Evolutionary conservation across 768 basidiomycete genomes (phyloP).

Genomic region (Paxillus involutus): DNA sequence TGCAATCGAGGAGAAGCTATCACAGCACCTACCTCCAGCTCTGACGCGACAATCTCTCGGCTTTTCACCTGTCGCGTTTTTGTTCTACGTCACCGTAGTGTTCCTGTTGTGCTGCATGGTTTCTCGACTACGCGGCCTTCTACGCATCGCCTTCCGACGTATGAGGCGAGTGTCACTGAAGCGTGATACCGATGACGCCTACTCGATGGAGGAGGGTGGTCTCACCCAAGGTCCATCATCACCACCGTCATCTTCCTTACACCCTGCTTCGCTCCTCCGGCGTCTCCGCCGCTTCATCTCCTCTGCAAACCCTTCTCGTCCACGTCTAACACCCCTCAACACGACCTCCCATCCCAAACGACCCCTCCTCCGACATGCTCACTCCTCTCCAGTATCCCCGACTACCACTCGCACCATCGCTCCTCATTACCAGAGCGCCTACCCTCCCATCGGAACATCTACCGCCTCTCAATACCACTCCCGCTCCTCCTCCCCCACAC

Average conservation of each 20-base stretch:
- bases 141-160: constrained; percentile 44
- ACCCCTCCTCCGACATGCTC: constrained; percentile 19
- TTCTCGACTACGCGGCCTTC: constrained; percentile 58
- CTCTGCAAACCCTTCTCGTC: constrained; percentile 18
- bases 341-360: constrained; percentile 2
- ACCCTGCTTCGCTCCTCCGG: constrained; percentile 26
- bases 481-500: constrained; percentile 30
- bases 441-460: constrained; percentile 22
- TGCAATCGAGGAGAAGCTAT: constrained; percentile 60
- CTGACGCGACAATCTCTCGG: constrained; percentile 66
- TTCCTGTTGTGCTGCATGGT: constrained; percentile 42
- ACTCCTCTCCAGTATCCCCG: constrained; percentile 19
- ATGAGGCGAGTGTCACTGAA: constrained; percentile 45
- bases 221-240: constrained; percentile 9
- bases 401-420: constrained; percentile 11
- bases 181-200: constrained; percentile 22
- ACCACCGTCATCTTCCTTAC: constrained; percentile 15
- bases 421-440: too few species aligned
- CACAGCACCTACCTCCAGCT: constrained; percentile 64
- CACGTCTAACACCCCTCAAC: constrained; percentile 22
- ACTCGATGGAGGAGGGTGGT: constrained; percentile 50
- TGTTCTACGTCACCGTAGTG: constrained; percentile 52
- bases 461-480: constrained; percentile 35
- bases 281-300: constrained; percentile 27
- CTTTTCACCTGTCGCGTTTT: constrained; percentile 61